Evolutionary conservation across 148 eudicot genomes (phyloP), one percentile per base, ranked within the genome.

Genomic region (Amaranthus hypochondriacus): DNA sequence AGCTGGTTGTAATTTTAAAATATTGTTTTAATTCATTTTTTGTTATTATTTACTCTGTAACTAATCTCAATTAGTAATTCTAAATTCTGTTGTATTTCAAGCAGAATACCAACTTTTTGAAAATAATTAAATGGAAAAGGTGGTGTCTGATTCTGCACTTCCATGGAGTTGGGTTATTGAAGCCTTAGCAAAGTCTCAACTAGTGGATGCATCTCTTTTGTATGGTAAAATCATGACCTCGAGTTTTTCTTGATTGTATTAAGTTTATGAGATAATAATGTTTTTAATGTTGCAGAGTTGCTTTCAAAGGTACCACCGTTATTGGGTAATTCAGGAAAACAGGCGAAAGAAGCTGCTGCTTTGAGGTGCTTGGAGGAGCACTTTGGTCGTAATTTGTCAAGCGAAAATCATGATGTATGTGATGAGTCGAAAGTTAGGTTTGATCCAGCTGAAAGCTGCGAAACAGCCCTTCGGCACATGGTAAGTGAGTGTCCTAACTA

Each of bases 151-250:
- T 70, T 79, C 86, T 65, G 15, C 71, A 62, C 79, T 85, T 73
- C 70, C 86, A 7, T 85, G 94, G 92, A 74, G 76, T 69, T 93
- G 89, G 96, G 84, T 82, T 50, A 67, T 93, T 62, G 96, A 93
- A 83, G 75, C 90, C 73, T 78, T 93, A 71, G 92, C 96, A 71
- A 78, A 81, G 68, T 79, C 73, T 66, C 55, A 78, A 42, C 72
- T 79, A 55, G 83, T 88, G 61, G 89, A 84, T 82, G 48, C 75
- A 63, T 68, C 88, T 68, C 48, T 82, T 76, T 69, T 89, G 9
- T 60, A 50, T 7, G 89, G 94, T 90, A 63, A 13, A 10, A 52
- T 57, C 56, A 7, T 68, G 46, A 2, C 9, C 42, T 50, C 46
- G 39, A 54, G 66, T 9, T 49, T 55, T 68, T 60, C 9, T 3